phyloP scores from a whole-genome alignment of 306 rosid species.

The Quercus cerris region DNA sequence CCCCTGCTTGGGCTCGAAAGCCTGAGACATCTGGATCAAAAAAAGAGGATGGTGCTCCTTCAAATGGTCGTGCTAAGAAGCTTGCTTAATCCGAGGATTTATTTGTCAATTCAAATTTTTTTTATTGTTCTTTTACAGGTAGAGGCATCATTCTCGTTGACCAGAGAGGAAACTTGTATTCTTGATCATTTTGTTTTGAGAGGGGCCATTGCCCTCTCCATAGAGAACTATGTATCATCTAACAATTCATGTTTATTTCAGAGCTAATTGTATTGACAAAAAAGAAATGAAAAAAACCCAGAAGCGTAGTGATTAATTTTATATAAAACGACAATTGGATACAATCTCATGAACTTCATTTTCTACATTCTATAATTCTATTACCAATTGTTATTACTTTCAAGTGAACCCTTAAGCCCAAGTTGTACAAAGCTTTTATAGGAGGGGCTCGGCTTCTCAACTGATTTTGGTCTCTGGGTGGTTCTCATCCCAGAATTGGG shows the following conservation, averaged over 20 bases:
- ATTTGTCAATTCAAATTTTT: slow-evolving; percentile 23
- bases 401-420: not conserved
- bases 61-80: slow-evolving; percentile 97
- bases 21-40: slow-evolving; percentile 83
- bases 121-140: slow-evolving; percentile 59
- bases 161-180: slow-evolving; percentile 42
- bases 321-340: not conserved
- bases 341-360: not conserved
- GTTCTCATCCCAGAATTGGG: too few species aligned
- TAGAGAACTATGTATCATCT: slow-evolving; percentile 28
- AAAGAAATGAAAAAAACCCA: slow-evolving; percentile 3
- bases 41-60: slow-evolving; percentile 87
- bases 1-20: slow-evolving; percentile 98
- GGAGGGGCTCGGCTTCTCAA: too few species aligned
- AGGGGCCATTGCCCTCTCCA: slow-evolving; percentile 46
- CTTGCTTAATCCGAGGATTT: slow-evolving; percentile 52
- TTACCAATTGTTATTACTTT: too few species aligned
- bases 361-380: not conserved
- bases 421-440: too few species aligned
- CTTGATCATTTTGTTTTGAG: slow-evolving; percentile 44
- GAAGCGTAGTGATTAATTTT: slow-evolving; percentile 22
- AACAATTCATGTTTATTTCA: slow-evolving; percentile 41
- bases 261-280: slow-evolving; percentile 27
- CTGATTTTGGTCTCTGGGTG: too few species aligned
- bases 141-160: slow-evolving; percentile 45